phyloP scores from a whole-genome alignment of 257 asterid species.

The Leptodermis oblonga region DNA sequence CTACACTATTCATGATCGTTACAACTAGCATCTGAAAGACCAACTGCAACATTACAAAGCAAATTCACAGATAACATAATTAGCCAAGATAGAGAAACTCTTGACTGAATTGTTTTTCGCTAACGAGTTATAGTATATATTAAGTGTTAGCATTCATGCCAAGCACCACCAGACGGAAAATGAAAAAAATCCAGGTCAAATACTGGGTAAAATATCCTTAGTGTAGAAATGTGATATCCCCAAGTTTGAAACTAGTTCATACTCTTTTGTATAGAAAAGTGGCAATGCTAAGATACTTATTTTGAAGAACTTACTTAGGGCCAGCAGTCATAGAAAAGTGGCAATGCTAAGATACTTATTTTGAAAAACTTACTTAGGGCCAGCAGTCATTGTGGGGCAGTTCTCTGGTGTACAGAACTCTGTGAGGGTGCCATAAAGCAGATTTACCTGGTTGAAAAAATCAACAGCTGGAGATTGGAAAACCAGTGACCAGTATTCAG shows the following conservation, averaged over 20 bases:
- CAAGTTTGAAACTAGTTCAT: not conserved
- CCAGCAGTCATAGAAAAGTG: conserved; percentile 72
- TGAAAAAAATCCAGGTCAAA: not conserved
- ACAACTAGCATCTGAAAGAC: conserved; percentile 1
- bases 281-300: not conserved
- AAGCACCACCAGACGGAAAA: not conserved
- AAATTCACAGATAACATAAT: not conserved
- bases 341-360: not conserved
- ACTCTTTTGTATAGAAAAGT: not conserved
- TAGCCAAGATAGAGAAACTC: not conserved
- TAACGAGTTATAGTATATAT: not conserved
- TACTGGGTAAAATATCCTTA: not conserved
- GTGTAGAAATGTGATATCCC: not conserved
- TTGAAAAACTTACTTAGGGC: conserved; percentile 69
- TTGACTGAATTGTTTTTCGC: not conserved
- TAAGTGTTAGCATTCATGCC: not conserved
- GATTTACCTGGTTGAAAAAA: conserved; percentile 94
- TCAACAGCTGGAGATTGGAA: conserved; percentile 71
- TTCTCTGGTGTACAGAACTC: conserved; percentile 87
- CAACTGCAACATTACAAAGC: not conserved
- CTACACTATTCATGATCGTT: not conserved
- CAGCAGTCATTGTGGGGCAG: conserved; percentile 98
- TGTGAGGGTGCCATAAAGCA: conserved; percentile 89
- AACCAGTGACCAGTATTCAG: conserved; percentile 29
- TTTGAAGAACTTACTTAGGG: conserved; percentile 62